phyloP scores from a whole-genome alignment of 2,329 filamentous ascomycete species.

The Drechmeria coniospora region DNA sequence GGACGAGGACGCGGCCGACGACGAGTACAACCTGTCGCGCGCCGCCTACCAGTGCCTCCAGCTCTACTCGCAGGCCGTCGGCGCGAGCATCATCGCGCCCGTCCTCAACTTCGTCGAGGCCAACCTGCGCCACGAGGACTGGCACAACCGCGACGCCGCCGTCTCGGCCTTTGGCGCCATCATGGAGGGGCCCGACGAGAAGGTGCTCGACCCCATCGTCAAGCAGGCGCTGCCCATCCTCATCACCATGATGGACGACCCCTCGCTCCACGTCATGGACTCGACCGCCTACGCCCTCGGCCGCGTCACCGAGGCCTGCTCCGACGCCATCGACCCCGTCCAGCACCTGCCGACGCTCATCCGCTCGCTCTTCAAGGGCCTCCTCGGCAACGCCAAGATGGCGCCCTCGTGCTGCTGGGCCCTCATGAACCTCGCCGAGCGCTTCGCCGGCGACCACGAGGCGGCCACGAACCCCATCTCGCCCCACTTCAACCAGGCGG shows the following conservation, averaged over 20 bases:
- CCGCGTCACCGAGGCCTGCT: slow-evolving; percentile 87
- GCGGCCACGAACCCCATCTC: slow-evolving; percentile 69
- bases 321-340: slow-evolving; percentile 75
- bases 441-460: slow-evolving; percentile 77
- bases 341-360: slow-evolving; percentile 76
- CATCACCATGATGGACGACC: slow-evolving; percentile 83
- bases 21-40: slow-evolving; percentile 93
- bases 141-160: slow-evolving; percentile 87
- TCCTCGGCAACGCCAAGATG: slow-evolving; percentile 90
- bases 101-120: slow-evolving; percentile 85
- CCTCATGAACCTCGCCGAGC: slow-evolving; percentile 92
- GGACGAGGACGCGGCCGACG: slow-evolving; percentile 90
- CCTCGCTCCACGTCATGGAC: slow-evolving; percentile 79
- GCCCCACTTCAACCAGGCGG: slow-evolving; percentile 83
- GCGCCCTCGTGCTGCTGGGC: slow-evolving; percentile 98
- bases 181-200: slow-evolving; percentile 95
- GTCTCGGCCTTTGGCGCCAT: slow-evolving; percentile 96
- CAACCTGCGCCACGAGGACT: slow-evolving; percentile 81
- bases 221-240: slow-evolving; percentile 89
- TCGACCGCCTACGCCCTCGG: slow-evolving; percentile 93
- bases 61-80: slow-evolving; percentile 86
- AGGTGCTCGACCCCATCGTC: slow-evolving; percentile 80
- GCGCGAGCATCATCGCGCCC: slow-evolving; percentile 65
- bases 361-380: slow-evolving; percentile 72
- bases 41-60: slow-evolving; percentile 94